phyloP scores from a whole-genome alignment of 768 basidiomycete genomes.

The Trametes cubensis region DNA sequence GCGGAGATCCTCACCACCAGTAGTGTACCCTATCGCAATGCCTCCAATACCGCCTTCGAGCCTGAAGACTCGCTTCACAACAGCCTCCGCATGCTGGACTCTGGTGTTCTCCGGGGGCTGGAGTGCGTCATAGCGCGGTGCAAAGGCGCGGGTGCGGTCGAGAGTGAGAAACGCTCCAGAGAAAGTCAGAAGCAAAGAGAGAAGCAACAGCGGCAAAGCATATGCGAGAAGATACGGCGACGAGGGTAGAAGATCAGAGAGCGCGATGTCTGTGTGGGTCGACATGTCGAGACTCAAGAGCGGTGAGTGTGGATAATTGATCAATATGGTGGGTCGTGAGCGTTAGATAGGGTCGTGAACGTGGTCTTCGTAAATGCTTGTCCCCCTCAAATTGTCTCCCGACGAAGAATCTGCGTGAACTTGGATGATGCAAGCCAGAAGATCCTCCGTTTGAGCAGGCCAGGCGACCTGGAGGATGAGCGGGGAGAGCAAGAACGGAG shows the following conservation, averaged over 20 bases:
- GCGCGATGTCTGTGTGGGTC: constrained; percentile 16
- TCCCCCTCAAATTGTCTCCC: no score
- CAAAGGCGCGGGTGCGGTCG: constrained; percentile 67
- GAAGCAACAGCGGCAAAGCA: constrained; percentile 58
- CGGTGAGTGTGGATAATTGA: constrained; percentile 1
- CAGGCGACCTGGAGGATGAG: not conserved
- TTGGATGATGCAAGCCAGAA: not conserved
- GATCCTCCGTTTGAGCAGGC: not conserved
- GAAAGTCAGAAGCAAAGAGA: constrained; percentile 60
- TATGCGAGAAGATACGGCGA: constrained; percentile 58
- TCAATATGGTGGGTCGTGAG: constrained; percentile 13
- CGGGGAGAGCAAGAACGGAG: not conserved
- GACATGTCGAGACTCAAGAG: constrained; percentile 20
- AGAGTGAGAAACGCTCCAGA: constrained; percentile 74
- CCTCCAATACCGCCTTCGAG: constrained; percentile 70
- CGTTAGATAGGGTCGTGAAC: constrained; percentile 12
- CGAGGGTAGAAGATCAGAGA: constrained; percentile 45
- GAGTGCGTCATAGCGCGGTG: constrained; percentile 41
- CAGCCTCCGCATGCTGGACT: constrained; percentile 20
- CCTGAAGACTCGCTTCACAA: constrained; percentile 41
- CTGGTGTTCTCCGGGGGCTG: constrained; percentile 30
- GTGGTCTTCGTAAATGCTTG: not conserved
- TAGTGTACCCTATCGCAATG: constrained; percentile 55
- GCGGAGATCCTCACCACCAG: constrained; percentile 51
- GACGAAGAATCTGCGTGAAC: no score